Conservation (phyloP, 805 yeast species). For the Wickerhamiella azymoides region DNA sequence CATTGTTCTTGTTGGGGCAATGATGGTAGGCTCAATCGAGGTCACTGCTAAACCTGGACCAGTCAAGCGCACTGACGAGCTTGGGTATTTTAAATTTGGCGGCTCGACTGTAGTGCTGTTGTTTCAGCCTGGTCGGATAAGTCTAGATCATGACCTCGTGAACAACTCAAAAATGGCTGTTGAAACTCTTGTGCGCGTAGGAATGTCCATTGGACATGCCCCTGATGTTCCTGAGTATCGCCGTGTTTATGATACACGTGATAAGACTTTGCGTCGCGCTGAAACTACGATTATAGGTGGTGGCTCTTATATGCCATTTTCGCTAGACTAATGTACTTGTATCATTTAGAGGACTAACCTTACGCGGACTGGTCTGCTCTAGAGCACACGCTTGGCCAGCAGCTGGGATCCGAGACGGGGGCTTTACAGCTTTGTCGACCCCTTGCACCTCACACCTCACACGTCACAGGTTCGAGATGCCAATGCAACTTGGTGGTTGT, state of each 20-base stretch:
- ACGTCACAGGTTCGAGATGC: too few relatives aligned
- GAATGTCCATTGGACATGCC: slow-evolving; percentile 79
- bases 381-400: too few relatives aligned
- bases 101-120: slow-evolving; percentile 75
- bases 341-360: too few relatives aligned
- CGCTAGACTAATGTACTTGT: slow-evolving; percentile 15
- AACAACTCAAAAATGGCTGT: slow-evolving; percentile 47
- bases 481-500: too few relatives aligned
- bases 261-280: slow-evolving; percentile 16
- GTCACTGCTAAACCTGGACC: slow-evolving; percentile 53
- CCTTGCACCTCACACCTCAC: too few relatives aligned
- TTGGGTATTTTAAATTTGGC: slow-evolving; percentile 93
- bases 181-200: slow-evolving; percentile 78
- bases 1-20: slow-evolving; percentile 83
- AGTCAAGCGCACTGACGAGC: slow-evolving; percentile 60
- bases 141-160: slow-evolving; percentile 60
- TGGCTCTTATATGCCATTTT: slow-evolving; percentile 22
- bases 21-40: slow-evolving; percentile 94
- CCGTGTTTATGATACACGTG: slow-evolving; percentile 19
- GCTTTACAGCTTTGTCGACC: too few relatives aligned
- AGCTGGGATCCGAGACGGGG: too few relatives aligned
- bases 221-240: slow-evolving; percentile 16
- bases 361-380: too few relatives aligned
- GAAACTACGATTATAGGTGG: slow-evolving; percentile 19
- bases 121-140: slow-evolving; percentile 32